Evolutionary conservation across 768 basidiomycete species (phyloP), one percentile per base, ranked within the genome.

Genomic region (Tylopilus balloui): DNA sequence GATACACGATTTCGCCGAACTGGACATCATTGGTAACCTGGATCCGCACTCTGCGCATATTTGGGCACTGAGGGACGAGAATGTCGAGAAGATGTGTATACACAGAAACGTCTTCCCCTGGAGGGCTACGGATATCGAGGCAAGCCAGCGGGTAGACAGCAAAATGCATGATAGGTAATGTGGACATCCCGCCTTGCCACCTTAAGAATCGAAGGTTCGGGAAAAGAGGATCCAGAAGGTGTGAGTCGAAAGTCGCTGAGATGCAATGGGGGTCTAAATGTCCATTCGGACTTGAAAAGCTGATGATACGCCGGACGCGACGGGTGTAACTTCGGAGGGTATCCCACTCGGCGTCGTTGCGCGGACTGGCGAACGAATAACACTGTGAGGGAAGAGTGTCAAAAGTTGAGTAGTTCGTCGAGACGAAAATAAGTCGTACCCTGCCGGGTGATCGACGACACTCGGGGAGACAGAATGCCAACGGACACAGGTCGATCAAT

Each of bases 131-230:
- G 3, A 54, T 44, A 31, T 29, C 20, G 13, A 55, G 39, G 4
- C 39, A 32, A 8, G 34, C 43, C 19, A 55, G 21, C 15, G 3
- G 10, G 3, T 44, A 20, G 2, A 28, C 47, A 3, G 52, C 37
- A 21, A 54, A 43, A 21, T 47, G 25, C 1, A 45, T n/a, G 2
- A 21, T 27, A 13, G 53, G 50, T 8, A 54, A 25, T 14, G 41
- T 37, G 4, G 24, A 3, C 13, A 12, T 31, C 2, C 38, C 47
- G 3, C 47, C 53, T 24, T 52, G 27, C 50, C 50, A 54, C 17
- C 21, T 21, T 20, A 55, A 35, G 27, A 35, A 25, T 8, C 31
- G 44, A 46, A 55, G 51, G 25, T 42, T 50, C 3, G 48, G 45
- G 27, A 50, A 42, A 21, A 53, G 45, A 3, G 48, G 23, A 2